phyloP scores from a whole-genome alignment of 2,329 filamentous ascomycete genomes.

The Aspergillus cejpii region DNA sequence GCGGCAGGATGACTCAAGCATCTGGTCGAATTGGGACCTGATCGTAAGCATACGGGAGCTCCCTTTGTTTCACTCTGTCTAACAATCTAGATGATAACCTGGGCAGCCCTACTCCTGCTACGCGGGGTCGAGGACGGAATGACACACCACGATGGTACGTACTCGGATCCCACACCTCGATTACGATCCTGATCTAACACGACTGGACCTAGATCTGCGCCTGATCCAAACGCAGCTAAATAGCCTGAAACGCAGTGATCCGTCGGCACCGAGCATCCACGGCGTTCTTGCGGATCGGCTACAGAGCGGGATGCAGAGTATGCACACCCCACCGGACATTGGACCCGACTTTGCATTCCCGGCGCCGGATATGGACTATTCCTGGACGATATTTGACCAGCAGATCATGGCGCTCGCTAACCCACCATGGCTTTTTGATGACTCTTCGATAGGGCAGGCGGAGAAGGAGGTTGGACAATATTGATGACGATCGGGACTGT shows the following conservation, averaged over 20 bases:
- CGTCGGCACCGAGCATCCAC: slow-evolving; percentile 22
- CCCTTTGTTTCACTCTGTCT: background rate
- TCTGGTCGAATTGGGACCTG: slow-evolving; percentile 31
- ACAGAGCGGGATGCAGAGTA: slow-evolving; percentile 23
- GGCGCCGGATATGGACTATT: slow-evolving; percentile 17
- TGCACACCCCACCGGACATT: slow-evolving; percentile 26
- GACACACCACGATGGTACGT: slow-evolving; percentile 25
- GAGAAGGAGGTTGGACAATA: slow-evolving; percentile 1
- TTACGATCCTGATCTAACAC: background rate
- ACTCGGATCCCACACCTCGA: background rate
- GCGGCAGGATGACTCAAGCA: slow-evolving; percentile 26
- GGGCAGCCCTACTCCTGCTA: slow-evolving; percentile 24
- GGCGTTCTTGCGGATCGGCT: slow-evolving; percentile 21
- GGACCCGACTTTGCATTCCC: slow-evolving; percentile 17
- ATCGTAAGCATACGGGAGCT: slow-evolving; percentile 14
- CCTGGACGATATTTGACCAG: slow-evolving; percentile 30
- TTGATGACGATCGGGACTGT: background rate
- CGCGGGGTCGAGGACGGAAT: slow-evolving; percentile 26
- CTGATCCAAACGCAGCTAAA: slow-evolving; percentile 24
- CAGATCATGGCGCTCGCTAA: slow-evolving; percentile 27
- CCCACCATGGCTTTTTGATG: slow-evolving; percentile 24
- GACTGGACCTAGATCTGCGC: slow-evolving; percentile 14
- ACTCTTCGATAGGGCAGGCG: slow-evolving; percentile 1
- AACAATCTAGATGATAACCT: slow-evolving; percentile 25
- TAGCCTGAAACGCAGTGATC: slow-evolving; percentile 19